These are phyloP conservation scores for Heracleum sosnowskyi DNA, from an alignment of 129 eudicot species.

Conservation along the genomic window DNA sequence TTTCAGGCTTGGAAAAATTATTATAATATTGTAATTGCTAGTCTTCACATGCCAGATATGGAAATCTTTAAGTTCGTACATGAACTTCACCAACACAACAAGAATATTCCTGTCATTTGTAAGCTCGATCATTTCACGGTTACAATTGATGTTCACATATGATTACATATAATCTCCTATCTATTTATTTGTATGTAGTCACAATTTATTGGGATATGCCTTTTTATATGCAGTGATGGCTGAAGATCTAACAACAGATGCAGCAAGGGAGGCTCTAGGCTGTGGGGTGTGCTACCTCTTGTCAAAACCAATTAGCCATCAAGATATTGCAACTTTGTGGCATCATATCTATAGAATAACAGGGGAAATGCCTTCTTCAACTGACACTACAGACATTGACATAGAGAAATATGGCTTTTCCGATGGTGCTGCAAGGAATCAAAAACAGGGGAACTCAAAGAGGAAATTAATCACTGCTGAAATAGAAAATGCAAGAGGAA, in stretches of 20 bases:
- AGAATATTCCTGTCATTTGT: constrained; percentile 17
- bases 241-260: background rate
- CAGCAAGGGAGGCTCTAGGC: background rate
- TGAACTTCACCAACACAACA: background rate
- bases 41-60: constrained; percentile 19
- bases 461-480: no score
- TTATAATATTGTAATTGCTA: constrained; percentile 13
- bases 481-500: no score
- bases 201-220: background rate
- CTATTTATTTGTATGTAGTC: background rate
- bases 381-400: background rate
- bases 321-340: background rate
- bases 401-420: background rate
- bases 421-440: background rate
- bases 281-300: background rate
- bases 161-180: no score
- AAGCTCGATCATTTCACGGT: background rate
- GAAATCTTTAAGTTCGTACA: constrained; percentile 13
- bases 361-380: no score
- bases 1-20: background rate
- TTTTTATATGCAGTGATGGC: background rate
- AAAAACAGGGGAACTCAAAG: background rate
- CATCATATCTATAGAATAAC: background rate
- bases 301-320: background rate
- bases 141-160: background rate